Percentiles rank a stretch among this genome's conserved stretches.
Evolutionary conservation across 2,329 filamentous ascomycete species (phyloP).

Genomic region (Trichoderma guizhouense): DNA sequence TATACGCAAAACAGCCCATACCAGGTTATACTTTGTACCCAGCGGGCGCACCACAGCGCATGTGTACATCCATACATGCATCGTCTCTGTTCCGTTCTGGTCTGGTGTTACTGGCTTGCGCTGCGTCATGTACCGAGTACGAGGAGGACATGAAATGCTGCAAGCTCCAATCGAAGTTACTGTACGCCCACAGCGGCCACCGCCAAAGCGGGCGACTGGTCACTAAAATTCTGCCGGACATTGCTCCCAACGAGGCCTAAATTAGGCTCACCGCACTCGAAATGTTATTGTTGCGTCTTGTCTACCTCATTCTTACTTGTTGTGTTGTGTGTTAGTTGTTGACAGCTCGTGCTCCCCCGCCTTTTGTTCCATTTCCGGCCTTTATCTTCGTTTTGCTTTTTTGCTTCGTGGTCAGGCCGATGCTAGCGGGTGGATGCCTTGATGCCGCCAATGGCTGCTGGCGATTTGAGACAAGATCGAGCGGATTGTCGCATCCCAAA

Average conservation of each 20-base stretch:
- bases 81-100: background rate
- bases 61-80: background rate
- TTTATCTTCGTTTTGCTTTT: background rate
- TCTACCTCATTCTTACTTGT: background rate
- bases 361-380: background rate
- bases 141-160: background rate
- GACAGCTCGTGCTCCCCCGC: background rate
- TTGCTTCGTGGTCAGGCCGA: background rate
- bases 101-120: background rate
- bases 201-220: background rate
- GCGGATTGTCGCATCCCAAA: background rate
- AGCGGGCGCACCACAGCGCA: background rate
- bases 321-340: background rate
- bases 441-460: background rate
- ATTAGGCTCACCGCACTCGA: conserved; percentile 7
- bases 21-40: background rate
- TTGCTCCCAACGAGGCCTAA: background rate
- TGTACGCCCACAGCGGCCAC: background rate
- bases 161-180: background rate
- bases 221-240: background rate
- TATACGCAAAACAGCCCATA: background rate
- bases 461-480: background rate
- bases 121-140: conserved; percentile 1
- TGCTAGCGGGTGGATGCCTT: background rate
- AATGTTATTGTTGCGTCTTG: background rate